Base-by-base conservation (phyloP, 192 early-diverging fungal species). In the Mortierella hygrophila region DNA sequence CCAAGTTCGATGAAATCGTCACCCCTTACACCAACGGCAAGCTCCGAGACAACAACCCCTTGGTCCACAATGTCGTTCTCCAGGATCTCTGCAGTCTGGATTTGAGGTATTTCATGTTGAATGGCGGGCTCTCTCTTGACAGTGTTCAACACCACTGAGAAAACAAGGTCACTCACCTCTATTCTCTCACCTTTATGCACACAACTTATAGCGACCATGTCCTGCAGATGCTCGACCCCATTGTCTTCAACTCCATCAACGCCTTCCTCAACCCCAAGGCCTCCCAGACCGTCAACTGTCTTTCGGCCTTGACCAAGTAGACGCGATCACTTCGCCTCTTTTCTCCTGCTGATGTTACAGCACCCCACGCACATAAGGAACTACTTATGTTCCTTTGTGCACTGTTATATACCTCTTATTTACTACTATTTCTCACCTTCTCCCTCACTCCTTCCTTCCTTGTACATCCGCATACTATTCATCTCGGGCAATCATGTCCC, bases 11-110 rank as follows among this genome's bases (percentile, higher is more conserved):
- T 42, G 52, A 82, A 23, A 74, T 82, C 13, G 86, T 88, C 20
- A 88, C 86, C 26, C 86, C 86, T 11, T 88, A 82, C 57, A 82
- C 80, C 73, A 82, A 72, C 23, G 80, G 76, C 6, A 23, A 49
- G 23, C 79, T 86, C 46, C 44, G 52, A 18, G 79, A 80, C 65
- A 86, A 86, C 37, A 81, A 77, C 65, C 63, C 84, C 6, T 40
- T 81, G 35, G 79, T 70, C 8, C 2, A 69, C 15, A 78, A 86
- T 46, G 75, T 86, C 26, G 75, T 72, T n/a, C 84, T 86, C 16
- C 84, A 86, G 35, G 29, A 81, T 37, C 42, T 86, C 4, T 86
- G 84, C 79, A 1, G 29, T 7, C 46, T 76, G 13, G 84, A 86
- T 35, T 21, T 86, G 23, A 54, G 75, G 6, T 65, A 65, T 65